Evolutionary conservation across 345 rosid genomes (phyloP).

Genomic region (Citrus sp.): DNA sequence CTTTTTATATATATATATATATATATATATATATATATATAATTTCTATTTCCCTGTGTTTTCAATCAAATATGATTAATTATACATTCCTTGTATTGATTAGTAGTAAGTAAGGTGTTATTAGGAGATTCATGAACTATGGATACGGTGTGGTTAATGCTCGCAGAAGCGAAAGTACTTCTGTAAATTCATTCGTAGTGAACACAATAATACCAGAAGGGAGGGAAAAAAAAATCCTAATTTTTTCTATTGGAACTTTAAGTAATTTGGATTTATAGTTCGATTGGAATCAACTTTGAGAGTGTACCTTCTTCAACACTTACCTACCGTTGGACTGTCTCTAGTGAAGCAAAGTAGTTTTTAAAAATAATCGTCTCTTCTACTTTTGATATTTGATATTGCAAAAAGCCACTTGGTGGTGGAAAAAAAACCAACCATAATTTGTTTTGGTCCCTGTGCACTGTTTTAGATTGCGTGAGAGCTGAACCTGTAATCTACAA

Average conservation of each 20-base stretch:
- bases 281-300: too few species aligned
- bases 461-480: conserved; percentile 71
- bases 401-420: neutral
- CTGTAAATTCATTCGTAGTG: too few species aligned
- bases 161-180: neutral
- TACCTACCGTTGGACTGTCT: too few species aligned
- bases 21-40: too few species aligned
- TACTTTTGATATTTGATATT: neutral
- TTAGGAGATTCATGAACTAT: neutral
- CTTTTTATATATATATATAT: too few species aligned
- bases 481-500: conserved; percentile 87
- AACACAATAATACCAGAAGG: too few species aligned
- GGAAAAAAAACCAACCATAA: neutral
- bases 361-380: too few species aligned
- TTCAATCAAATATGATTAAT: neutral
- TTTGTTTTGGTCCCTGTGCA: neutral
- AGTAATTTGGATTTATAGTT: neutral
- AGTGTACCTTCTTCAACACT: too few species aligned
- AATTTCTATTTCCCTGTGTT: neutral
- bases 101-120: too few species aligned
- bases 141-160: neutral
- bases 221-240: neutral
- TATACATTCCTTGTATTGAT: too few species aligned
- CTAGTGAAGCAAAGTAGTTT: too few species aligned
- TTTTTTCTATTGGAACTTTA: neutral